Evolutionary conservation across 2,329 filamentous ascomycete genomes (phyloP).

Genomic region (Orbilia blumenaviensis): DNA sequence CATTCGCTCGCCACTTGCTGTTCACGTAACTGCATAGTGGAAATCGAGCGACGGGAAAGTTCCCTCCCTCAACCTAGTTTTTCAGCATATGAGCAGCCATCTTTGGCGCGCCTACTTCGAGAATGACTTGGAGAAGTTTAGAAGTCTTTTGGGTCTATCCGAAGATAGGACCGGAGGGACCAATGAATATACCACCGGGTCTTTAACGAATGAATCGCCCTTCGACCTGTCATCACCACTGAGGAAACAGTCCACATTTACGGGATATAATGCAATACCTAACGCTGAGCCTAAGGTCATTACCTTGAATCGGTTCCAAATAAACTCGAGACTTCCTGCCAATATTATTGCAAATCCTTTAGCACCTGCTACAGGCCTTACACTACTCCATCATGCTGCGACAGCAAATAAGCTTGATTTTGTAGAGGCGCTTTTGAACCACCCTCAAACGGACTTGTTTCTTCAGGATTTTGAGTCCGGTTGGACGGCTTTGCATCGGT

Average conservation of each 20-base stretch:
- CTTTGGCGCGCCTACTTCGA: slow-evolving; percentile 97
- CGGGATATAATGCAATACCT: slow-evolving; percentile 63
- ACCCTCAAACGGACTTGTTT: slow-evolving; percentile 85
- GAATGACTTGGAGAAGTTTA: slow-evolving; percentile 96
- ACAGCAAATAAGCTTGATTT: slow-evolving; percentile 76
- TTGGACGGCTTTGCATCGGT: slow-evolving; percentile 90
- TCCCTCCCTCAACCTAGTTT: slow-evolving; percentile 44
- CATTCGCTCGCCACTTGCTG: slow-evolving; percentile 55
- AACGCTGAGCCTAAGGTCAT: slow-evolving; percentile 57
- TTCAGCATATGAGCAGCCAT: slow-evolving; percentile 86
- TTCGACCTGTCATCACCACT: slow-evolving; percentile 59
- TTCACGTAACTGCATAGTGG: slow-evolving; percentile 53
- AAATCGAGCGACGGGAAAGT: slow-evolving; percentile 52
- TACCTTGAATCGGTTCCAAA: slow-evolving; percentile 70
- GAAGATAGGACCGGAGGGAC: slow-evolving; percentile 67
- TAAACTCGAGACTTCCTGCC: slow-evolving; percentile 83
- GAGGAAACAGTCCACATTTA: slow-evolving; percentile 55
- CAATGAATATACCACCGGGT: slow-evolving; percentile 66
- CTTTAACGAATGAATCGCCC: slow-evolving; percentile 67
- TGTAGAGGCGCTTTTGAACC: slow-evolving; percentile 79
- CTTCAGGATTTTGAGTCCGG: slow-evolving; percentile 88
- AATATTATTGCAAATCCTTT: slow-evolving; percentile 67
- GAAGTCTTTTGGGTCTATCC: slow-evolving; percentile 73
- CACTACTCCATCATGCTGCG: slow-evolving; percentile 83
- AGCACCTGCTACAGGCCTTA: slow-evolving; percentile 61